These are phyloP conservation scores for Candida cerambycidarum DNA, from an alignment of 805 yeast genomes.

Conservation along the genomic window DNA sequence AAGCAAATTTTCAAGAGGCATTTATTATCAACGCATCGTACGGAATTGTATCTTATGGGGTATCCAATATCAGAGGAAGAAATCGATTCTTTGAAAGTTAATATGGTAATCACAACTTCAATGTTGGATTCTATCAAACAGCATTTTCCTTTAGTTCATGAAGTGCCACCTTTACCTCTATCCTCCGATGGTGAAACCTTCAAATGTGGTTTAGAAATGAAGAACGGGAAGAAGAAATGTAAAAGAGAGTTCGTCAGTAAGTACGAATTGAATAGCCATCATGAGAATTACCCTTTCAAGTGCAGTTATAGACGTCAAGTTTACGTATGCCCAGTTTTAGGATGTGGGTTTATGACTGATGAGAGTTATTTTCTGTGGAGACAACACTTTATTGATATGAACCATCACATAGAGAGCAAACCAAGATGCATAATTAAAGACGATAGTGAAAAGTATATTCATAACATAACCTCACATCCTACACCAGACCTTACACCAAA, in stretches of 20 bases:
- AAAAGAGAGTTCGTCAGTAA: slow-evolving; percentile 16
- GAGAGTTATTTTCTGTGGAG: slow-evolving; percentile 31
- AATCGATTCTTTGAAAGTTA: slow-evolving; percentile 1
- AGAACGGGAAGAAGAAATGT: slow-evolving; percentile 11
- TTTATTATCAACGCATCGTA: slow-evolving; percentile 22
- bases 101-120: slow-evolving; percentile 1
- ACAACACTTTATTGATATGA: slow-evolving; percentile 22
- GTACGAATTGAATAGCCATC: slow-evolving; percentile 21
- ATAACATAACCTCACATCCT: not conserved
- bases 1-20: slow-evolving; percentile 25
- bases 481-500: not conserved
- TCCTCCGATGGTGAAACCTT: slow-evolving; percentile 20
- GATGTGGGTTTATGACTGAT: slow-evolving; percentile 41
- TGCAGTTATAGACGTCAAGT: slow-evolving; percentile 35
- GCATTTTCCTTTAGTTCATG: slow-evolving; percentile 24
- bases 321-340: slow-evolving; percentile 37
- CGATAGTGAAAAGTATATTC: no score
- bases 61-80: slow-evolving; percentile 23
- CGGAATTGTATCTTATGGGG: slow-evolving; percentile 21
- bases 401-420: slow-evolving; percentile 16
- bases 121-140: slow-evolving; percentile 12
- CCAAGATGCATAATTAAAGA: slow-evolving; percentile 9
- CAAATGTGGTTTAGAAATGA: slow-evolving; percentile 14
- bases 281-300: slow-evolving; percentile 12
- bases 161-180: slow-evolving; percentile 23